These are phyloP conservation scores for Pholiota molesta DNA, from an alignment of 768 basidiomycete species.

Conservation along the genomic window DNA sequence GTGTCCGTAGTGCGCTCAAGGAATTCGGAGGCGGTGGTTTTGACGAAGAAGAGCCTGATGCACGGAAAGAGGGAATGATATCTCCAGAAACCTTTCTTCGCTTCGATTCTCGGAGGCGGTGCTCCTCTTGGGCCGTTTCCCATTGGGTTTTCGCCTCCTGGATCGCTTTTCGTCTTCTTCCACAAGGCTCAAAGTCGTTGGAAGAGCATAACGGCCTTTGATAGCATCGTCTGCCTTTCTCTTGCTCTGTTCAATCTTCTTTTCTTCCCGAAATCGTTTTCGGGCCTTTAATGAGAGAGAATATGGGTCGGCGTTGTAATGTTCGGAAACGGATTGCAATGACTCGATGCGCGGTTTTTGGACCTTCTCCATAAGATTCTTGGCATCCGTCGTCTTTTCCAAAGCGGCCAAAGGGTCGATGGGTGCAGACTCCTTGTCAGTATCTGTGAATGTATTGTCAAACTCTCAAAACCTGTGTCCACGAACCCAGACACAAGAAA, in stretches of 20 bases:
- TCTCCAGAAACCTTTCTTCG: slow-evolving; percentile 45
- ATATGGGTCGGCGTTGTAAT: slow-evolving; percentile 87
- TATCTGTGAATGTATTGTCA: slow-evolving; percentile 14
- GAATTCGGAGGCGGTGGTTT: slow-evolving; percentile 9
- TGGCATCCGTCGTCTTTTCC: slow-evolving; percentile 85
- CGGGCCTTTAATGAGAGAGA: slow-evolving; percentile 72
- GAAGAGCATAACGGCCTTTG: slow-evolving; percentile 77
- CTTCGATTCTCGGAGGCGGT: slow-evolving; percentile 48
- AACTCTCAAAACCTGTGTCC: not conserved
- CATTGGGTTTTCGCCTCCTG: slow-evolving; percentile 68
- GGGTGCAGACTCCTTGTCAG: slow-evolving; percentile 70
- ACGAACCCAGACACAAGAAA: not conserved
- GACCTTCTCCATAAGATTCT: slow-evolving; percentile 71
- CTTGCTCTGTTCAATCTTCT: slow-evolving; percentile 75
- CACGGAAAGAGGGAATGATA: slow-evolving; percentile 11
- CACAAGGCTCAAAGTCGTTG: slow-evolving; percentile 64
- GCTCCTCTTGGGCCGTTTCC: slow-evolving; percentile 52
- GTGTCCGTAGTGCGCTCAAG: slow-evolving; percentile 50
- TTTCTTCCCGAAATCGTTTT: slow-evolving; percentile 84
- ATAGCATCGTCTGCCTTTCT: slow-evolving; percentile 70
- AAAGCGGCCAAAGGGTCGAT: slow-evolving; percentile 85
- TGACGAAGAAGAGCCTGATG: not conserved
- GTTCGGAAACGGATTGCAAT: slow-evolving; percentile 75
- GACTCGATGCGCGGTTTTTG: slow-evolving; percentile 82
- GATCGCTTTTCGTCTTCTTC: slow-evolving; percentile 62